Evolutionary conservation across 345 rosid species (phyloP).

Genomic region (Moricandia moricandioides): DNA sequence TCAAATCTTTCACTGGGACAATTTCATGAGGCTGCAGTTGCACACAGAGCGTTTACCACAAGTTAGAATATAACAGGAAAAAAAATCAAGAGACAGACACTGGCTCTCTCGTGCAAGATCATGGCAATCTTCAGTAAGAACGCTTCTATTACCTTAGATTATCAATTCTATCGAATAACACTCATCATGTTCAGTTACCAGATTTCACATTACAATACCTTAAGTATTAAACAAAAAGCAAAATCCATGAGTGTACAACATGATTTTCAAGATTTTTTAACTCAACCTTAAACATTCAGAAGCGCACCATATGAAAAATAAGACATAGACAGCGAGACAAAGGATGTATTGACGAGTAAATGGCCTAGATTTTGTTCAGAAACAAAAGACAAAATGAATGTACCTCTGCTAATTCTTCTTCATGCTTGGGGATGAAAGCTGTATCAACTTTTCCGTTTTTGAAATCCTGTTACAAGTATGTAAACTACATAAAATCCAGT

Average conservation of each 20-base stretch:
- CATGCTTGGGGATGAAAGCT: conserved; percentile 96
- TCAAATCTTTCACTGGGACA: conserved; percentile 35
- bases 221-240: background rate
- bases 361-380: background rate
- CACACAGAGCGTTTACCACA: conserved; percentile 3
- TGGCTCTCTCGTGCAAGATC: conserved; percentile 2
- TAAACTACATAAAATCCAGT: conserved; percentile 2
- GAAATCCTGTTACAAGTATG: conserved; percentile 68
- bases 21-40: conserved; percentile 40
- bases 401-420: conserved; percentile 82
- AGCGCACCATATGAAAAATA: background rate
- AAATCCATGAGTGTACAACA: background rate
- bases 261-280: background rate
- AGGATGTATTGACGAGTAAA: background rate
- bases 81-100: background rate
- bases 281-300: background rate
- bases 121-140: background rate
- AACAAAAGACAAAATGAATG: background rate
- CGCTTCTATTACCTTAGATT: background rate
- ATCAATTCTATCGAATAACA: background rate
- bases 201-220: background rate
- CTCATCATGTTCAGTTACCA: background rate
- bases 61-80: conserved; percentile 12
- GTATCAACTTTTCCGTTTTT: conserved; percentile 93
- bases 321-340: background rate